Percentiles rank a stretch among this genome's conserved stretches.
Conservation (phyloP, 495 filamentous ascomycete species). For the Aspergillus steynii region DNA sequence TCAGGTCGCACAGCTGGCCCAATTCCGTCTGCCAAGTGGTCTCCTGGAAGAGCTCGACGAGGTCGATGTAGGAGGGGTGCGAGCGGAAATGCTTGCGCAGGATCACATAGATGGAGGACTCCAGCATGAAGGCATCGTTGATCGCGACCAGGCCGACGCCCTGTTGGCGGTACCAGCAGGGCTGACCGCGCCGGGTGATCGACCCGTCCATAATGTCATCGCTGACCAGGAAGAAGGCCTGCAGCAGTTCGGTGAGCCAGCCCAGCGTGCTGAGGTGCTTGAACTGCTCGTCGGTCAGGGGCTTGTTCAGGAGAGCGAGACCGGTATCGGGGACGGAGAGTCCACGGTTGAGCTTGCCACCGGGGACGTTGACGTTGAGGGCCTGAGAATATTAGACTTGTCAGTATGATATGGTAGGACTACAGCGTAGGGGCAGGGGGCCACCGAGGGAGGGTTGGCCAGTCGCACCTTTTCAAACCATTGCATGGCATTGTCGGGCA, state of each 20-base stretch:
- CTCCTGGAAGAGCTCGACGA: constrained; percentile 95
- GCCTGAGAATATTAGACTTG: constrained; percentile 47
- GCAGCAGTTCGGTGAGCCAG: constrained; percentile 96
- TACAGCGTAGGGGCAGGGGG: background rate
- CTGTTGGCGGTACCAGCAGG: constrained; percentile 92
- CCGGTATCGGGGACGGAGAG: constrained; percentile 95
- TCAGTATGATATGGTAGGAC: background rate
- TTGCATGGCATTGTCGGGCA: constrained; percentile 77
- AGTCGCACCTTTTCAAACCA: constrained; percentile 80
- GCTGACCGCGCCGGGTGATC: constrained; percentile 87
- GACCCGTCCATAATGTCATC: constrained; percentile 98
- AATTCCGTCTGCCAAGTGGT: constrained; percentile 89
- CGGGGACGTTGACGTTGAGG: constrained; percentile 80
- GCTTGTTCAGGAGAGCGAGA: constrained; percentile 70
- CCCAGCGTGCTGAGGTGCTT: constrained; percentile 82
- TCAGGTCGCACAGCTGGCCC: constrained; percentile 89
- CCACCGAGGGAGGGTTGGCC: constrained; percentile 1
- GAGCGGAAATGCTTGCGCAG: constrained; percentile 89
- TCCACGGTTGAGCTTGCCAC: constrained; percentile 97
- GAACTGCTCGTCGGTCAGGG: constrained; percentile 77
- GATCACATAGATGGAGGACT: constrained; percentile 83
- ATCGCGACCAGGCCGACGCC: constrained; percentile 92
- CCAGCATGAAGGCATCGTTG: constrained; percentile 98
- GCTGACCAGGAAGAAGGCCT: constrained; percentile 97
- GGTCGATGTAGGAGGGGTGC: constrained; percentile 82